These are phyloP conservation scores for Rhizophagus sp. DNA, from an alignment of 192 early-diverging fungal species.

Conservation along the genomic window DNA sequence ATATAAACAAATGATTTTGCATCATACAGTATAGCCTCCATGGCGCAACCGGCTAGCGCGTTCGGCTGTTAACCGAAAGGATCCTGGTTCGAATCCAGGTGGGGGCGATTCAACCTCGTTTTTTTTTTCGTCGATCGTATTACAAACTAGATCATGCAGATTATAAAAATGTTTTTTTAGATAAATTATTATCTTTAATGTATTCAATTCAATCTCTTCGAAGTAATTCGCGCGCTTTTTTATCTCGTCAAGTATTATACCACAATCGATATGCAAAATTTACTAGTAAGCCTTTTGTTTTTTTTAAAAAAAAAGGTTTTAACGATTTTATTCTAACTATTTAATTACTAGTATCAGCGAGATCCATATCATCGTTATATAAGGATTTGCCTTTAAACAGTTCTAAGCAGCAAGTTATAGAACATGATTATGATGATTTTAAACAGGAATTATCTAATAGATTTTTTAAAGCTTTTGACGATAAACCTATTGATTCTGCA, in stretches of 20 bases:
- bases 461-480: not conserved
- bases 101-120: not conserved
- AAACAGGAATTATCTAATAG: not conserved
- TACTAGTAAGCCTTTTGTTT: not conserved
- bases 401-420: not conserved
- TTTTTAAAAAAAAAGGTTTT: not conserved
- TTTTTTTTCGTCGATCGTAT: too few relatives aligned
- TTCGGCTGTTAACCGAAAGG: constrained; percentile 34
- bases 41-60: constrained; percentile 33
- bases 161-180: not conserved
- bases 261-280: not conserved
- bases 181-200: not conserved
- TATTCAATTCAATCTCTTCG: not conserved
- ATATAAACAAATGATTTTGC: too few relatives aligned
- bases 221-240: not conserved
- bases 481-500: not conserved
- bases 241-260: not conserved
- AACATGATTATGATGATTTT: not conserved
- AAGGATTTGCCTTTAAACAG: not conserved
- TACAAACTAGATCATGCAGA: too few relatives aligned
- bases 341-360: not conserved
- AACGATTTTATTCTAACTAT: not conserved
- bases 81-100: constrained; percentile 34
- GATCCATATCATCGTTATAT: not conserved
- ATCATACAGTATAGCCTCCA: constrained; percentile 10